A percentile compares a stretch with the other conserved stretches of the same genome.
phyloP scores from a whole-genome alignment of 768 basidiomycete genomes.

The Naganishia vishniacii region DNA sequence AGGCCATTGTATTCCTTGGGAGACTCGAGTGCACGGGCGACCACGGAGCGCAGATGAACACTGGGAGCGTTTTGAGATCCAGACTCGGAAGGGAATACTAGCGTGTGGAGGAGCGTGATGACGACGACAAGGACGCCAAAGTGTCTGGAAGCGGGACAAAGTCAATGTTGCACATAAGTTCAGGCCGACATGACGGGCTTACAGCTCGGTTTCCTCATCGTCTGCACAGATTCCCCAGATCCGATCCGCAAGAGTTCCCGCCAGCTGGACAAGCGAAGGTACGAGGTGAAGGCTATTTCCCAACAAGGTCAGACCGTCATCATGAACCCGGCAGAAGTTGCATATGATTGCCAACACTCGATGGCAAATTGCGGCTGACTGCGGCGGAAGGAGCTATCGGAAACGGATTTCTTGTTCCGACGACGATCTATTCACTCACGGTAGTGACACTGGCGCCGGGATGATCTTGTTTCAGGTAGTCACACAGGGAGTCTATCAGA shows the following conservation, averaged over 20 bases:
- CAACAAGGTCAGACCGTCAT: conserved; percentile 11
- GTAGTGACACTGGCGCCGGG: not conserved
- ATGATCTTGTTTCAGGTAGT: not conserved
- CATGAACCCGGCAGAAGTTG: conserved; percentile 4
- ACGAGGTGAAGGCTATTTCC: conserved; percentile 12
- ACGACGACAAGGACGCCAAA: conserved; percentile 32
- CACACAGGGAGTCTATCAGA: conserved; percentile 6
- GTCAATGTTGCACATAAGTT: no score
- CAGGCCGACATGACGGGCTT: not conserved
- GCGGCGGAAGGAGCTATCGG: not conserved
- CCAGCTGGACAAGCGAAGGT: conserved; percentile 10
- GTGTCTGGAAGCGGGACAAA: not conserved
- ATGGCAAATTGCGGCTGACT: not conserved
- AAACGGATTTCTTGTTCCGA: not conserved
- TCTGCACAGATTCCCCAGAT: conserved; percentile 16
- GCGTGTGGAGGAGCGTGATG: conserved; percentile 31
- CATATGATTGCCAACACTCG: conserved; percentile 4
- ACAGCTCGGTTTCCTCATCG: conserved; percentile 9
- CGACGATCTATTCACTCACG: not conserved
- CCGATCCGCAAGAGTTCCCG: conserved; percentile 1
- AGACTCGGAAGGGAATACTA: conserved; percentile 1
- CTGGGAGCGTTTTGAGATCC: not conserved
- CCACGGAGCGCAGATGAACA: conserved; percentile 6
- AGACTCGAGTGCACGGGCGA: conserved; percentile 57
- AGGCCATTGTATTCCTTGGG: conserved; percentile 60